phyloP scores from a whole-genome alignment of 352 stramenopile species.

The Pythium periplocum region DNA sequence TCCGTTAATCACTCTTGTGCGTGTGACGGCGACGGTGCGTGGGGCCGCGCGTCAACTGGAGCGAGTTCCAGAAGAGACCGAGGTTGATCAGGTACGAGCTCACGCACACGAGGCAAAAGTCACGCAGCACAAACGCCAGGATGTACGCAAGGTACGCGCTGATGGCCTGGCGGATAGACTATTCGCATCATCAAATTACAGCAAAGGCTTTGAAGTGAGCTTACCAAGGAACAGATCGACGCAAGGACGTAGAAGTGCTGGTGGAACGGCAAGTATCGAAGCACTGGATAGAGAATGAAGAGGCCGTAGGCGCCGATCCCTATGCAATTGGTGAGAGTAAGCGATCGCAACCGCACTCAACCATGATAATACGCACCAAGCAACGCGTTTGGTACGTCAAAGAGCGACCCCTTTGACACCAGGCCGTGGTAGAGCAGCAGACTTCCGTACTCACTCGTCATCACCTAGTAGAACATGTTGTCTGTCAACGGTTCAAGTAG shows the following conservation, averaged over 20 bases:
- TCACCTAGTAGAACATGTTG: constrained; percentile 17
- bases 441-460: constrained; percentile 52
- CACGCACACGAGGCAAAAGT: constrained; percentile 56
- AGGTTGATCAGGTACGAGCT: constrained; percentile 47
- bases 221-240: constrained; percentile 27
- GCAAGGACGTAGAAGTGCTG: constrained; percentile 40
- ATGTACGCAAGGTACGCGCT: constrained; percentile 54
- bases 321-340: constrained; percentile 3
- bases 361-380: constrained; percentile 21
- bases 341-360: not conserved
- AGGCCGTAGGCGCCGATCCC: constrained; percentile 33
- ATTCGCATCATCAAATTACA: not conserved
- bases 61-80: constrained; percentile 36
- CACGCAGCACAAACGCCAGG: constrained; percentile 42
- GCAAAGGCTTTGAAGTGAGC: constrained; percentile 4
- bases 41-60: constrained; percentile 23
- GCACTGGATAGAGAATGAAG: constrained; percentile 41
- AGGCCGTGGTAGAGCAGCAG: constrained; percentile 36
- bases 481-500: no score
- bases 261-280: constrained; percentile 30
- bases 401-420: constrained; percentile 28
- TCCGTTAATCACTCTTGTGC: not conserved
- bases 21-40: not conserved
- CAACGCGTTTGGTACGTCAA: constrained; percentile 45
- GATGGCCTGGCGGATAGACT: constrained; percentile 21